Percentiles rank a stretch among this genome's conserved stretches.
These are phyloP conservation scores for Ensete ventricosum DNA, from an alignment of 176 grass and related monocot species.

Conservation along the genomic window DNA sequence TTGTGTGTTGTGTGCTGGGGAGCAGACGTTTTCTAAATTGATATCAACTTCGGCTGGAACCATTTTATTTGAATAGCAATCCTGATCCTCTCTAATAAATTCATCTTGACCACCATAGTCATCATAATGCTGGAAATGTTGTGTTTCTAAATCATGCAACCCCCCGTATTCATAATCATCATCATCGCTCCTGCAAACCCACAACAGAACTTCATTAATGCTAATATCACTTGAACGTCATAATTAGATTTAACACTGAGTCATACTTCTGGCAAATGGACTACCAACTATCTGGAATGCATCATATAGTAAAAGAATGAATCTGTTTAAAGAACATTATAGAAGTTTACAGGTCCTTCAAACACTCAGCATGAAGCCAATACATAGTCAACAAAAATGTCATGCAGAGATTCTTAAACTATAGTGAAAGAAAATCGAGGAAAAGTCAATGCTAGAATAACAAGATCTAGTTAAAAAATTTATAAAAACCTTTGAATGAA, in stretches of 20 bases:
- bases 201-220: constrained; percentile 11
- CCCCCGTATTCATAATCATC: constrained; percentile 56
- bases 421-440: no score
- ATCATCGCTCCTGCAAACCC: constrained; percentile 61
- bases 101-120: constrained; percentile 51
- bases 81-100: constrained; percentile 38
- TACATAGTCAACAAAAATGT: not conserved
- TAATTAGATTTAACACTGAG: not conserved
- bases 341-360: not conserved
- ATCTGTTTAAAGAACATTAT: not conserved
- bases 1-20: constrained; percentile 26
- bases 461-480: no score
- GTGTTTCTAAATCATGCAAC: constrained; percentile 44
- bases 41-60: constrained; percentile 34
- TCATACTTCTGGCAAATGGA: not conserved
- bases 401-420: not conserved
- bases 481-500: not conserved
- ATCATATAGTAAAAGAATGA: not conserved
- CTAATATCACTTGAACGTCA: not conserved
- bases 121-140: constrained; percentile 36
- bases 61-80: constrained; percentile 33
- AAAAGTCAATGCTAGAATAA: no score
- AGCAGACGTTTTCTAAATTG: constrained; percentile 34
- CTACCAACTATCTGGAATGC: not conserved
- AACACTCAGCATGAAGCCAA: not conserved